These are phyloP conservation scores for Talaromyces sp. DNA, from an alignment of 2,329 filamentous ascomycete species.

Conservation along the genomic window DNA sequence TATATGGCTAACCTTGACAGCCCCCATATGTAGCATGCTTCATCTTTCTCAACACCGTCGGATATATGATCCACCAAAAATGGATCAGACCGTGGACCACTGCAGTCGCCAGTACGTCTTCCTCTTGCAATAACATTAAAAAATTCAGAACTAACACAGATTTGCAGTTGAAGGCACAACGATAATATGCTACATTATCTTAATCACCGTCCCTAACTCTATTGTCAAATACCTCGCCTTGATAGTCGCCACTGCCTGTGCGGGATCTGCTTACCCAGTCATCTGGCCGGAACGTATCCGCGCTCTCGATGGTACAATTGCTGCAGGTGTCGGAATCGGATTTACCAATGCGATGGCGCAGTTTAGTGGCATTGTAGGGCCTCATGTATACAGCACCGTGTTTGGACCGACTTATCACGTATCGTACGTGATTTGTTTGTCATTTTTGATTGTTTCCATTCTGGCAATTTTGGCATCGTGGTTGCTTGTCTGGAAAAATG, in stretches of 20 bases:
- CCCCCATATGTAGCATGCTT: slow-evolving; percentile 35
- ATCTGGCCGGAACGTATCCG: slow-evolving; percentile 42
- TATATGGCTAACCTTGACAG: slow-evolving; percentile 14
- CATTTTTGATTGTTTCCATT: slow-evolving; percentile 24
- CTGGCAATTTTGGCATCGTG: slow-evolving; percentile 20
- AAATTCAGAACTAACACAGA: slow-evolving; percentile 9
- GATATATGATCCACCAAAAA: slow-evolving; percentile 29
- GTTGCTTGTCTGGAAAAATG: slow-evolving; percentile 15
- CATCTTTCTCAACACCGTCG: slow-evolving; percentile 31
- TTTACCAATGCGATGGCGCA: slow-evolving; percentile 40
- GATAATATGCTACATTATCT: slow-evolving; percentile 36
- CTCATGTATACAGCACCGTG: slow-evolving; percentile 35
- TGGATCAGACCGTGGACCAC: slow-evolving; percentile 34
- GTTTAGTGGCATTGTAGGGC: slow-evolving; percentile 37
- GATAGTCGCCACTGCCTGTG: slow-evolving; percentile 30
- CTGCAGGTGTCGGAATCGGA: slow-evolving; percentile 37
- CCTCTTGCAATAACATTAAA: neutral
- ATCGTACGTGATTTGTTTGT: slow-evolving; percentile 31
- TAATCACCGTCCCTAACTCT: slow-evolving; percentile 29
- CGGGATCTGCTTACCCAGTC: slow-evolving; percentile 38
- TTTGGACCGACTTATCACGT: slow-evolving; percentile 37
- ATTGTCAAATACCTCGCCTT: slow-evolving; percentile 32
- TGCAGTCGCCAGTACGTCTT: slow-evolving; percentile 30
- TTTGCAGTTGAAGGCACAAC: slow-evolving; percentile 27
- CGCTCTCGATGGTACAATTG: slow-evolving; percentile 35